A percentile compares a stretch with the other conserved stretches of the same genome.
Conservation (phyloP, 1,139 yeast species). For the Yamadazyma friedrichii region DNA sequence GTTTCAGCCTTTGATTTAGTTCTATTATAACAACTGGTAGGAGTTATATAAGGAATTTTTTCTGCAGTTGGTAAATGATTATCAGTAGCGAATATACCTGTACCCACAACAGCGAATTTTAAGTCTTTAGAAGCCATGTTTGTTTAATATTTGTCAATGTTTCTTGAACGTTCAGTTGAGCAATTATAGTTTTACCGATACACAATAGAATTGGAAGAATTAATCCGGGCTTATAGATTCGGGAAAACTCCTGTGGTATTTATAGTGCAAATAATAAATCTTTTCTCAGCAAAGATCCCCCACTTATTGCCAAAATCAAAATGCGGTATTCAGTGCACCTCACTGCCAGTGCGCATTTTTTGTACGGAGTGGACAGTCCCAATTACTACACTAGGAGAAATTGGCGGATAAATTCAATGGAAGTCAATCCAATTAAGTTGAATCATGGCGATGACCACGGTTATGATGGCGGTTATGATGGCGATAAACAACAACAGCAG, state of each 20-base stretch:
- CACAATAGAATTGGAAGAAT: too few species aligned
- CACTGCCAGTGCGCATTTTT: not conserved
- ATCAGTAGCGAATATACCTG: constrained; percentile 88
- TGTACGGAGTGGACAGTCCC: constrained; percentile 1
- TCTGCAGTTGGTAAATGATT: constrained; percentile 75
- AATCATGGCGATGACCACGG: not conserved
- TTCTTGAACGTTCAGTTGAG: too few species aligned
- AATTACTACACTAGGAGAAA: not conserved
- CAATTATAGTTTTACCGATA: too few species aligned
- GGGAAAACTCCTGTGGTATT: too few species aligned
- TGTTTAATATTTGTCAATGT: too few species aligned
- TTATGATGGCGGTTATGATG: not conserved
- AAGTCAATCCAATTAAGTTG: constrained; percentile 6
- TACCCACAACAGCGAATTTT: constrained; percentile 79
- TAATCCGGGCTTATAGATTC: too few species aligned
- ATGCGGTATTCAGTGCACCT: too few species aligned
- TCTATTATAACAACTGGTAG: constrained; percentile 72
- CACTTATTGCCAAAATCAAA: too few species aligned
- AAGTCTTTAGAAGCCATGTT: constrained; percentile 1
- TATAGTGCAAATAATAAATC: too few species aligned
- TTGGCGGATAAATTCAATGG: not conserved
- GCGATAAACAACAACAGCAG: not conserved
- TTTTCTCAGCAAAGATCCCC: too few species aligned
- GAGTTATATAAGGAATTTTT: constrained; percentile 32
- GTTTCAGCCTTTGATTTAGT: constrained; percentile 76